Evolutionary conservation across 75 land plant genomes (phyloP).

Genomic region (Selaginella tamariscina): DNA sequence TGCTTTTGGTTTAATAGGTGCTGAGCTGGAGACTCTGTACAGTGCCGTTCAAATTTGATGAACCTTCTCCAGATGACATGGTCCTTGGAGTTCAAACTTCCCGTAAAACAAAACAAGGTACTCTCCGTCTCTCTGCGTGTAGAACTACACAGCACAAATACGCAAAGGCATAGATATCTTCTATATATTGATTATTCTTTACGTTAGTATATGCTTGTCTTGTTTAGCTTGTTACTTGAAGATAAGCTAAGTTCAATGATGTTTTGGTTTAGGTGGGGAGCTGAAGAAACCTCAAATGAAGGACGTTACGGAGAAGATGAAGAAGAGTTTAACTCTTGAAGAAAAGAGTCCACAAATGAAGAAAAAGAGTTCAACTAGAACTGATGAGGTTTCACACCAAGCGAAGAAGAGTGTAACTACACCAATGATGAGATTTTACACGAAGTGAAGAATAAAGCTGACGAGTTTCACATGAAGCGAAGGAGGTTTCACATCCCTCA

Average conservation of each 20-base stretch:
- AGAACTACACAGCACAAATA: constrained; percentile 19
- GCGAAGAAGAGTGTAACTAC: not conserved
- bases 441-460: constrained; percentile 3
- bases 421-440: not conserved
- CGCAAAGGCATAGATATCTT: not conserved
- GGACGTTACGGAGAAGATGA: constrained; percentile 11
- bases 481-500: not conserved
- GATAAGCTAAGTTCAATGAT: not conserved
- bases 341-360: constrained; percentile 14
- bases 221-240: no score
- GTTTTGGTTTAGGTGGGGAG: not conserved
- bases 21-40: constrained; percentile 14
- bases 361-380: constrained; percentile 13
- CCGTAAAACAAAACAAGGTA: no score
- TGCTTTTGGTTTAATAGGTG: not conserved
- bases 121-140: no score
- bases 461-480: not conserved
- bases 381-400: not conserved
- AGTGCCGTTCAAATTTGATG: constrained; percentile 80
- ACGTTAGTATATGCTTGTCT: no score
- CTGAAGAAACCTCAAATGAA: not conserved
- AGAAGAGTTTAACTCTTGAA: constrained; percentile 13
- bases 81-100: constrained; percentile 35
- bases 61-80: constrained; percentile 74
- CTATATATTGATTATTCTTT: no score